Evolutionary conservation across 768 basidiomycete genomes (phyloP), one percentile per base, ranked within the genome.

Genomic region (Leccinum ochraceum): DNA sequence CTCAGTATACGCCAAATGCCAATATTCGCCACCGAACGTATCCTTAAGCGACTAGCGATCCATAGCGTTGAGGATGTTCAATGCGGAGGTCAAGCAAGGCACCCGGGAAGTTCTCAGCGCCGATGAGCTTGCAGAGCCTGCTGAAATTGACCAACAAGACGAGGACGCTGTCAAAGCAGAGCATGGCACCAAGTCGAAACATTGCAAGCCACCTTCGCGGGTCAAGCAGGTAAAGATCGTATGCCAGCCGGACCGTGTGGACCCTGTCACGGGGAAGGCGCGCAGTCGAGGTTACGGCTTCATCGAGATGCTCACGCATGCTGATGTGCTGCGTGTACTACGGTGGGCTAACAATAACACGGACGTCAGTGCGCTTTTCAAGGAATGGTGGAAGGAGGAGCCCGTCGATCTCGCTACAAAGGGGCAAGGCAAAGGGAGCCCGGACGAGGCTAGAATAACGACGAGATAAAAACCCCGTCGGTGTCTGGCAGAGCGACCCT

Each of bases 161-260:
- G 71, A 77, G 14, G 66, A 39, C 62, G 59, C 30, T 68, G 72
- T 70, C 28, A 76, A 74, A 36, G 62, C 65, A 20, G 67, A 66
- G 22, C 61, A 51, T 3, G 62, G 64, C 51, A 34, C 56, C 64
- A 72, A 59, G 62, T 66, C 63, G 63, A 76, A 62, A 63, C 69
- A 64, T 57, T 39, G 61, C 60, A 65, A 65, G 54, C 67, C 80
- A 10, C 68, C 65, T 36, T 78, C 83, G 3, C 75, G 80, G 11
- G 91, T 98, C 49, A 88, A 89, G 67, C 97, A 99, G 74, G 81
- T 90, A n/a, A 99, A 99, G 78, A 89, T 99, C 62, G 88, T 97
- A 14, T 87, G 96, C 11, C 90, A 94, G 73, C 79, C 81, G 13
- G 95, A 97, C 63, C 88, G 93, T 17, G 82, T 95, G 57, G 96